Evolutionary conservation across 106 monocot genomes (phyloP), one percentile per base, ranked within the genome.

Genomic region (Acorus gramineus): DNA sequence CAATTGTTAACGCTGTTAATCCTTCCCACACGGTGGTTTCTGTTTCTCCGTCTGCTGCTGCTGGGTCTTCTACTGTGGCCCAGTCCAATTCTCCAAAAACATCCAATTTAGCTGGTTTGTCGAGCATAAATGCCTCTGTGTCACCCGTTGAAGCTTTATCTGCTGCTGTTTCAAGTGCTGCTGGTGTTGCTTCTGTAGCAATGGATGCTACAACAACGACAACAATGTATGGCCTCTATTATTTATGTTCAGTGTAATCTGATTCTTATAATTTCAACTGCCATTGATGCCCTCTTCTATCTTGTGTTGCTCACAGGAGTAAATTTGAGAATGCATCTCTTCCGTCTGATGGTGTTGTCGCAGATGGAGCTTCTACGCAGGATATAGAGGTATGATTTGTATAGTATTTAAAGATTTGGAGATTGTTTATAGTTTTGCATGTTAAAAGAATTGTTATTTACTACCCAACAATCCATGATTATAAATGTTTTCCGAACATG

Each of bases 341-440:
- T 52, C 65, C 46, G 65, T 73, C 63, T 72, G 51, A 7, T 77
- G 69, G 49, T 64, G 70, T 42, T 56, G 51, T 63, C 3, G 11
- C 62, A 11, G 76, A 90, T 78, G 80, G 68, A 67, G 66, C 74
- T 64, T 78, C 90, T 82, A 62, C 66, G 50, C 80, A 73, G 72
- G 84, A 87, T 64, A 56, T 77, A 9, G 84, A 87, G 95, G 95
- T 95, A 83, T 50, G 44, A 50, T 14, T n/a, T 28, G 48, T 4
- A 49, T 57, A 66, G 45, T 10, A n/a, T 64, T 14, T 10, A 11
- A 47, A 4, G 5, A 59, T 13, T 42, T 42, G 59, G 59, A 13
- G 11, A 46, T 4, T 67, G 3, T 66, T 67, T 56, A n/a, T 46
- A 49, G 4, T 64, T 4, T 53, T 65, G 42, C 42, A 28, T 28